Evolutionary conservation across 306 rosid genomes (phyloP), one percentile per base, ranked within the genome.

Genomic region (Calophaca sinica): DNA sequence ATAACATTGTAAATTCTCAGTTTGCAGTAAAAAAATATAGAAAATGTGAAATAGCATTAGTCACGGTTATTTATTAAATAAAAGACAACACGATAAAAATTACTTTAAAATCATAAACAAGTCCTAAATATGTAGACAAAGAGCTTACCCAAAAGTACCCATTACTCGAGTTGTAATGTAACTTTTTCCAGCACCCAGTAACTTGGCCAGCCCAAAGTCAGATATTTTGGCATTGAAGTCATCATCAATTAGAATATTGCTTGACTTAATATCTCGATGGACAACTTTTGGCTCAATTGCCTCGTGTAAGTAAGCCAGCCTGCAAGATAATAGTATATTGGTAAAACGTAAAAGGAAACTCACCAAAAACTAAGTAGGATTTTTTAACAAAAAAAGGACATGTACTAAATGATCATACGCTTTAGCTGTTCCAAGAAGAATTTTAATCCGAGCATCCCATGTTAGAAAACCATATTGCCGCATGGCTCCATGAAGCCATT

Each of bases 241-340:
- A 46, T 88, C 93, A 61, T 93, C 96, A 49, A 93, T 88, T 75
- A 93, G 84, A 85, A 93, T 93, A 83, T 93, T 93, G 85, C 97
- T 91, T 0, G 98, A 91, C 79, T 93, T 93, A 62, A 93, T 91
- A 68, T 93, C 98, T 73, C 98, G 89, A 82, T 93, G 98, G 66
- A 93, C 91, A 53, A 93, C 96, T 86, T 93, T 93, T 15, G 98
- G 98, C 67, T 93, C 98, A 26, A 93, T 93, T 54, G 98, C 98
- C 83, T 93, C 98, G 12, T 93, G 98, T 81, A 93, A 85, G 88
- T 93, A 93, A 75, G 98, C 92, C 82, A 93, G 74, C 74, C 98
- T 93, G 94, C 71, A 72, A 75, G 8, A 80, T 52, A 66, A 75
- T 80, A 35, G 28, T 8, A 48, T 58, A 80, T 81, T 51, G 45